Evolutionary conservation across 31 red algal genomes (phyloP), one percentile per base, ranked within the genome.

Genomic region (Asparagopsis taxiformis): DNA sequence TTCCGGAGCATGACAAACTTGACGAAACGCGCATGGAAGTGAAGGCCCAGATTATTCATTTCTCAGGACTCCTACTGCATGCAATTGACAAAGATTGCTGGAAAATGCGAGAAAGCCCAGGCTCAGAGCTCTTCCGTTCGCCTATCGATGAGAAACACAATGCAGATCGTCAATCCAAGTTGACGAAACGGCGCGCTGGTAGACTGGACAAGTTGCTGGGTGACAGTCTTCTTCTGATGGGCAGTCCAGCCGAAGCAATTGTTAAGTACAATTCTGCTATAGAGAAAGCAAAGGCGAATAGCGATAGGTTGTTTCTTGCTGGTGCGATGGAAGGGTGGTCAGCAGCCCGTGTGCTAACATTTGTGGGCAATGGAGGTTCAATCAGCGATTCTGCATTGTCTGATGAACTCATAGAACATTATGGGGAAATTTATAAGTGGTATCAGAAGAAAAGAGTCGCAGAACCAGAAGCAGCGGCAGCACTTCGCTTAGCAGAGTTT

Each of bases 321-420:
- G 88, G 77, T 34, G 76, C 88, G 10, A 91, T 81, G 88, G 88
- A 91, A 55, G 88, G 78, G 36, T 80, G 77, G 52, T 80, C 88
- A 19, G 88, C 88, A 20, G 88, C 88, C 29, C 88, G 75, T 59
- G 77, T 81, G 31, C 41, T 83, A 28, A 52, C 52, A 20, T 43
- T 72, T 70, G 74, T 65, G 0, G 88, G 68, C 0, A 54, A 70
- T 6, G 77, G 88, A 6, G 68, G 88, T 39, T 63, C 48, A 19
- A 29, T 70, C 9, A 74, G 59, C 22, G 61, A 69, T 58, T 5
- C 61, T 5, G 1, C 51, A 31, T 65, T 91, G 15, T 75, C 71
- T 38, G 61, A 75, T 44, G 34, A 55, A 28, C 55, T 91, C 37
- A 78, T 91, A 28, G 88, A 83, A 20, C 72, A 84, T 35, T 91